Evolutionary conservation across 2,329 filamentous ascomycete genomes (phyloP), one percentile per base, ranked within the genome.

Genomic region (Diaporthe caulivora): DNA sequence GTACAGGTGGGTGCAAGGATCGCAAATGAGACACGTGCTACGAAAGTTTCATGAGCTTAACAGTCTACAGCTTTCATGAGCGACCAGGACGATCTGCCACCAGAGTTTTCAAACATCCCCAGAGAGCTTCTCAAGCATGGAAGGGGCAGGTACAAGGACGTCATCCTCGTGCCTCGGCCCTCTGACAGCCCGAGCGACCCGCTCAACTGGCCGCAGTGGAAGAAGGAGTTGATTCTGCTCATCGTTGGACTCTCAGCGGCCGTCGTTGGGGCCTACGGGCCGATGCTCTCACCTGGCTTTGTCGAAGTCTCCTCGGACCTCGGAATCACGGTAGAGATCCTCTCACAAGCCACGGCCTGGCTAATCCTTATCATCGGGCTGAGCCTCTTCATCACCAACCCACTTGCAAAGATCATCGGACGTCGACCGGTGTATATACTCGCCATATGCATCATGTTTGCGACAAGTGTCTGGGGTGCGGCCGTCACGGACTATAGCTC

Each of bases 271-370:
- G 86, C 86, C 2, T 88, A 86, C 74, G 86, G 86, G 1, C 86
- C 86, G 0, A 88, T 88, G 86, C 83, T 88, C 6, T 84, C 83
- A 1, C 86, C 86, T 3, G 86, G 86, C 2, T 87, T 88, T 73
- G 83, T 87, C 29, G 79, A 84, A 47, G 84, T 89, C 51, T 80
- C 86, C 0, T 78, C 78, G 6, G 80, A 85, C 49, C 81, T 88
- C 6, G 76, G 81, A 64, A 85, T 88, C 73, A 82, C 82, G 1
- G 80, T 87, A 74, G 82, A 83, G 47, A 82, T 80, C 1, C 80
- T 88, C 6, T 82, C 84, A 0, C 83, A 87, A 76, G 79, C 83
- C 6, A 87, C 86, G 0, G 85, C 86, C 1, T 88, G 86, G 86
- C 78, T 87, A 7, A 86, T 87, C 47, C 81, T 89, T 18, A 81